These are phyloP conservation scores for Sordariomycetes sp. DNA, from an alignment of 2,329 filamentous ascomycete species.

Conservation along the genomic window DNA sequence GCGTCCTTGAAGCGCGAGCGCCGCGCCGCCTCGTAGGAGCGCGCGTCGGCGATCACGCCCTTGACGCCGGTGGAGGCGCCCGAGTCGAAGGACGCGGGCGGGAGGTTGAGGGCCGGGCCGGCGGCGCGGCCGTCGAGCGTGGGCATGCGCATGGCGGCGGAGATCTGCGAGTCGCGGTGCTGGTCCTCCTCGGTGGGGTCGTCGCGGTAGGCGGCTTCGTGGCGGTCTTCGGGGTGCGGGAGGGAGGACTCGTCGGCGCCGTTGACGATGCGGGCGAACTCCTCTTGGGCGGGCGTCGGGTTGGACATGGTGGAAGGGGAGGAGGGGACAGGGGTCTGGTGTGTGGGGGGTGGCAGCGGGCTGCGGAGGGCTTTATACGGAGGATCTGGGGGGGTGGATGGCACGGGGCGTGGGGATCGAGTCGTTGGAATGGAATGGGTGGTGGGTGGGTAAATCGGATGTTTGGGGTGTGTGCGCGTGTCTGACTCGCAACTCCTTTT, in stretches of 20 bases:
- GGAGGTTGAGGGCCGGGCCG: slow-evolving; percentile 45
- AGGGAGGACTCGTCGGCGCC: slow-evolving; percentile 23
- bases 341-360: not conserved
- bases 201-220: slow-evolving; percentile 36
- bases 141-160: slow-evolving; percentile 56
- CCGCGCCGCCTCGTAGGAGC: slow-evolving; percentile 61
- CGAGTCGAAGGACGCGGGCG: slow-evolving; percentile 51
- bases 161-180: slow-evolving; percentile 43
- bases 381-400: not conserved
- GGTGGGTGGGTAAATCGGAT: too few species aligned
- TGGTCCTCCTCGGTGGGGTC: slow-evolving; percentile 46
- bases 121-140: slow-evolving; percentile 34
- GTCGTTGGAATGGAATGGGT: too few species aligned
- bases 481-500: too few species aligned
- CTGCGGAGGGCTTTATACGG: not conserved
- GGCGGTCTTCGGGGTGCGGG: slow-evolving; percentile 48
- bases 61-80: slow-evolving; percentile 72
- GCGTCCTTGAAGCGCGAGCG: slow-evolving; percentile 42
- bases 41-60: slow-evolving; percentile 76
- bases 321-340: slow-evolving; percentile 5
- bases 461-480: too few species aligned
- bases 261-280: slow-evolving; percentile 54
- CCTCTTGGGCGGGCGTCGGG: slow-evolving; percentile 51
- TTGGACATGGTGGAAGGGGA: slow-evolving; percentile 35
- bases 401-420: too few species aligned